phyloP scores from a whole-genome alignment of 2,329 filamentous ascomycete species.

The Trichophyton verrucosum region DNA sequence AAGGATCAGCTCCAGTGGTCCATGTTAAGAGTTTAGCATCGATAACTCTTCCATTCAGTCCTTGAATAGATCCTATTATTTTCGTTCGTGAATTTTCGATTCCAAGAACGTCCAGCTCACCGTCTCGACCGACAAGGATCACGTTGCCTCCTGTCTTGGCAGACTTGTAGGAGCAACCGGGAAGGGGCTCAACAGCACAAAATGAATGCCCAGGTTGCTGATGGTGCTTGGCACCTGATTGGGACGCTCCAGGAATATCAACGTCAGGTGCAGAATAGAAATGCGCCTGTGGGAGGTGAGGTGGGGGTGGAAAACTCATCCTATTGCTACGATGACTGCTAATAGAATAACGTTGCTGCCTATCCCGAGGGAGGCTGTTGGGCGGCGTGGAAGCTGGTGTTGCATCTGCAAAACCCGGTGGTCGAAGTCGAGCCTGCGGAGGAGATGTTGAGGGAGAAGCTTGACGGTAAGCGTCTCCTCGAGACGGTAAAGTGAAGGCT shows the following conservation, averaged over 20 bases:
- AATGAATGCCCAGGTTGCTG: slow-evolving; percentile 50
- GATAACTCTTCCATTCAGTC: slow-evolving; percentile 65
- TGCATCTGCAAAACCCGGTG: slow-evolving; percentile 32
- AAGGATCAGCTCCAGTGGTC: slow-evolving; percentile 42
- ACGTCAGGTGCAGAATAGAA: slow-evolving; percentile 66
- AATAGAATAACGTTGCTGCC: slow-evolving; percentile 28
- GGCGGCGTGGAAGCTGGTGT: slow-evolving; percentile 26
- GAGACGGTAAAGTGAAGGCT: slow-evolving; percentile 26
- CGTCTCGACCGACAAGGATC: slow-evolving; percentile 71
- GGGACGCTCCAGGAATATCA: slow-evolving; percentile 41
- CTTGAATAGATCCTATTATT: slow-evolving; percentile 57
- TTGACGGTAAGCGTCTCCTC: slow-evolving; percentile 29
- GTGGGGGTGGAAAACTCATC: slow-evolving; percentile 41
- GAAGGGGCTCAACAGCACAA: slow-evolving; percentile 66
- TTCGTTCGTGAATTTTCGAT: slow-evolving; percentile 62
- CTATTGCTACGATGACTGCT: slow-evolving; percentile 21
- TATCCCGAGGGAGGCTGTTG: slow-evolving; percentile 27
- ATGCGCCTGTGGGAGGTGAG: slow-evolving; percentile 63
- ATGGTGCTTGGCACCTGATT: slow-evolving; percentile 10
- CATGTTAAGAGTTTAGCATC: slow-evolving; percentile 73
- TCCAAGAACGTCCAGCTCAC: slow-evolving; percentile 62
- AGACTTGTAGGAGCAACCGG: slow-evolving; percentile 33
- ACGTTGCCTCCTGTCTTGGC: slow-evolving; percentile 40
- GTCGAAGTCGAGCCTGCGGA: slow-evolving; percentile 27
- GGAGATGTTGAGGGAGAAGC: slow-evolving; percentile 34